Evolutionary conservation across 2,329 filamentous ascomycete genomes (phyloP), one percentile per base, ranked within the genome.

Genomic region (Rhexocercosporidium sp.): DNA sequence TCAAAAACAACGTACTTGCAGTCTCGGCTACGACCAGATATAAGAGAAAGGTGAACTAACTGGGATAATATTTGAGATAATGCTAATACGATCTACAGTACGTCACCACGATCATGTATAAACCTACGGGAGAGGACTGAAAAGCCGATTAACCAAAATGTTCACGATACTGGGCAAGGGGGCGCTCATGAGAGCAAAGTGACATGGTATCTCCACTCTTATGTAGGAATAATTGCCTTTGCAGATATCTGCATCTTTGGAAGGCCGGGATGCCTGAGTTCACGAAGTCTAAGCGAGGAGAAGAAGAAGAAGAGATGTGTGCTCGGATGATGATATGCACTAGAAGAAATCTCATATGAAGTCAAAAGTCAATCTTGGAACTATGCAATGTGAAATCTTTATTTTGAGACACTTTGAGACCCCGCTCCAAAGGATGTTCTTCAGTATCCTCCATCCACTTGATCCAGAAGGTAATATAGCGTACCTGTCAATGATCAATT

Each of bases 11-110:
- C 70, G 92, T 98, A 29, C 84, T 99, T 71, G 96, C 96, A 39
- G 96, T 97, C 6, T 97, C 94, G 76, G 95, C 93, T 16, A 99
- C 96, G 5, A 99, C 96, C n/a, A 87, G 96, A 79, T 99, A 98
- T 79, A 96, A 94, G 82, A 91, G 92, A 80, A 99, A 99, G 88
- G 93, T 93, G 76, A 65, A 83, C 75, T 29, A 66, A 14, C 18
- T 51, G n/a, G 27, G 49, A 27, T 47, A 25, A 27, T n/a, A 41
- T 20, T 37, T 12, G 41, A 20, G 11, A 61, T 41, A 25, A 41
- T 60, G 22, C 18, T 63, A 41, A 69, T 65, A 49, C n/a, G n/a
- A 37, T 27, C 27, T 60, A 27, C 74, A 97, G 95, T 98, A 98
- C 80, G 92, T 98, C 41, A 98, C 95, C 3, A 97, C 94, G 2